Base-by-base conservation (phyloP, 208 protist species). In the Crithidia sp. region DNA sequence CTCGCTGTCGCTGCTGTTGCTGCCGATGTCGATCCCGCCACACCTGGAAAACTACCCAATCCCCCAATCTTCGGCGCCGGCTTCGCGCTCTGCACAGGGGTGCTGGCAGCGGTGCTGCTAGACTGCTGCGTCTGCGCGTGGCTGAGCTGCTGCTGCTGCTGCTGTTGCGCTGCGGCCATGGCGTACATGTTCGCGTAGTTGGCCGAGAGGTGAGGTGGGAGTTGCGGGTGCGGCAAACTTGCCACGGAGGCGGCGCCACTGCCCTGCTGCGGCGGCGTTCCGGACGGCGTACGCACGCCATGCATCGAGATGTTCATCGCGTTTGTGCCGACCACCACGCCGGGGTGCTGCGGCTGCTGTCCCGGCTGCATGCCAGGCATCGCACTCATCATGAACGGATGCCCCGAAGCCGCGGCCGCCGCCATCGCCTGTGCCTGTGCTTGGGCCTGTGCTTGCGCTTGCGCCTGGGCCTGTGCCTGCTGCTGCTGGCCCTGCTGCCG, bases 181-280 rank as follows among this genome's bases (percentile, higher is more conserved):
- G 52, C 53, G 53, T 61, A 70, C 53, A 70, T 70, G 65, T 41
- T 61, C 40, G 65, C 53, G 53, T 70, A 70, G 54, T 49, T 61
- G 2, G 53, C 65, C 10, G 54, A 41, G 10, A 59, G 2, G 13
- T 70, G 65, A 4, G 65, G 28, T 19, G 65, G 50, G 2, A 57
- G n/a, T 45, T 55, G 57, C 57, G 55, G 4, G 28, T 56, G 43
- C 2, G 49, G 4, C 37, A 37, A 5, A 49, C 45, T 28, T 28
- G 58, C 70, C 16, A 61, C 39, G 4, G 63, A 53, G 13, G 74
- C 66, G 17, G 67, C 74, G 12, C 61, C 36, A 45, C 74, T 79
- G 19, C 74, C 74, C 45, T 79, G 74, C 39, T 79, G 74, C 2
- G 67, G 74, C 17, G 67, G 67, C 37, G 74, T 74, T 14, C 55